These are phyloP conservation scores for Debaryomyces sp. DNA, from an alignment of 1,139 yeast species.

Conservation along the genomic window DNA sequence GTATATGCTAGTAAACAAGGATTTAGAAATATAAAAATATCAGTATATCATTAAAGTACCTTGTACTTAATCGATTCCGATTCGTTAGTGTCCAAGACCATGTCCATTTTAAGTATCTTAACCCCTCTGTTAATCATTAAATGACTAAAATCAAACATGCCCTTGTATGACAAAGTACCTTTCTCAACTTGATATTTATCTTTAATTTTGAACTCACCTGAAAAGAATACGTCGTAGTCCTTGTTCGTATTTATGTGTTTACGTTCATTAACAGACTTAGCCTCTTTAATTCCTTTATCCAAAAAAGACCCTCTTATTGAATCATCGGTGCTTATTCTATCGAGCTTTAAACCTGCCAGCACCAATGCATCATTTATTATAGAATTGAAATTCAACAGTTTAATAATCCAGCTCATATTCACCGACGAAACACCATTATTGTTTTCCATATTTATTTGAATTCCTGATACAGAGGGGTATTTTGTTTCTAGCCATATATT, in stretches of 20 bases:
- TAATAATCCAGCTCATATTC: slow-evolving; percentile 28
- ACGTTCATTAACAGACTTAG: slow-evolving; percentile 8
- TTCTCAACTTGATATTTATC: slow-evolving; percentile 19
- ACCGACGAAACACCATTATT: slow-evolving; percentile 6
- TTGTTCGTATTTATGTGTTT: slow-evolving; percentile 17
- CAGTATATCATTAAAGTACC: slow-evolving; percentile 1
- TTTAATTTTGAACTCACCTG: slow-evolving; percentile 25
- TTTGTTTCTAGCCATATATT: slow-evolving; percentile 35
- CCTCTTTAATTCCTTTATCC: not conserved
- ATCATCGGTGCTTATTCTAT: slow-evolving; percentile 26
- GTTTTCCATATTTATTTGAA: slow-evolving; percentile 22
- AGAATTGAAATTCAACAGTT: slow-evolving; percentile 27
- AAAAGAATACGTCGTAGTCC: slow-evolving; percentile 27
- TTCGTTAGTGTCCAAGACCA: slow-evolving; percentile 10
- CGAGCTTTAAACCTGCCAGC: slow-evolving; percentile 28
- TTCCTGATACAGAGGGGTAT: slow-evolving; percentile 34
- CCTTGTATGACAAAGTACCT: slow-evolving; percentile 29
- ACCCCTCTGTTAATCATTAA: slow-evolving; percentile 35
- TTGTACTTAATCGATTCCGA: slow-evolving; percentile 13
- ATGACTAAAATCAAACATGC: slow-evolving; percentile 37
- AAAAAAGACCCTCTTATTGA: not conserved
- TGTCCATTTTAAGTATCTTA: slow-evolving; percentile 22
- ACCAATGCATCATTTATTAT: slow-evolving; percentile 23
- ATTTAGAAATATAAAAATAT: not conserved
- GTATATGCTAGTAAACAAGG: not conserved